Evolutionary conservation across 352 stramenopile genomes (phyloP).

Genomic region (Stramenopiles sp.): DNA sequence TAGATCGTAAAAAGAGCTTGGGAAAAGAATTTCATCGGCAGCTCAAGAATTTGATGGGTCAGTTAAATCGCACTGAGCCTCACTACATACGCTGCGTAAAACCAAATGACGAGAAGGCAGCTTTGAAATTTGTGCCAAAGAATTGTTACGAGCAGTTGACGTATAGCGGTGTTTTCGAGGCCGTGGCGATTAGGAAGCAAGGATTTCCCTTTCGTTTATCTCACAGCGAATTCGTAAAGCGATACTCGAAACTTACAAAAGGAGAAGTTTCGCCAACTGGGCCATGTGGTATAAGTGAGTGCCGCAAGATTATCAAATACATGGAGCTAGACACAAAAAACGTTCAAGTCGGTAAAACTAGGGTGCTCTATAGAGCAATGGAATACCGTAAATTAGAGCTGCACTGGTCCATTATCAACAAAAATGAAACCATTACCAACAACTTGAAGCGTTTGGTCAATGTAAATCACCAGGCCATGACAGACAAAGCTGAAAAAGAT

Average conservation of each 20-base stretch:
- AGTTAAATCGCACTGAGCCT: slow-evolving; percentile 72
- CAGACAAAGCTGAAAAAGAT: neutral
- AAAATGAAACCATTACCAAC: neutral
- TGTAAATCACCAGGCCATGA: neutral
- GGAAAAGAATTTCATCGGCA: slow-evolving; percentile 53
- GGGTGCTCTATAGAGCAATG: neutral
- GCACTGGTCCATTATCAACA: neutral
- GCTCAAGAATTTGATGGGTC: slow-evolving; percentile 48
- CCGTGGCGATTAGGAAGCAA: slow-evolving; percentile 34
- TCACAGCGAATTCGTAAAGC: slow-evolving; percentile 60
- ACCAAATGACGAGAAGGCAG: slow-evolving; percentile 66
- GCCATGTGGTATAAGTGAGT: neutral
- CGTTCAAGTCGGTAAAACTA: neutral
- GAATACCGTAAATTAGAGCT: neutral
- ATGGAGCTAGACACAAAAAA: neutral
- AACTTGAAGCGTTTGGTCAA: neutral
- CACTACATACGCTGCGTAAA: slow-evolving; percentile 97
- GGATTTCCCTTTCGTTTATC: slow-evolving; percentile 55
- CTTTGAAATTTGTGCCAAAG: slow-evolving; percentile 22
- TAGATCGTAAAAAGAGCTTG: slow-evolving; percentile 34
- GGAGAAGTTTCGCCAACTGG: neutral
- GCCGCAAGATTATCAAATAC: neutral
- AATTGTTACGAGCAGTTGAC: slow-evolving; percentile 28
- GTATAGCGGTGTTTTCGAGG: slow-evolving; percentile 28
- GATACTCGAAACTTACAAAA: slow-evolving; percentile 29